These are phyloP conservation scores for Trichoderma koningiopsis DNA, from an alignment of 2,329 filamentous ascomycete genomes.

Conservation along the genomic window DNA sequence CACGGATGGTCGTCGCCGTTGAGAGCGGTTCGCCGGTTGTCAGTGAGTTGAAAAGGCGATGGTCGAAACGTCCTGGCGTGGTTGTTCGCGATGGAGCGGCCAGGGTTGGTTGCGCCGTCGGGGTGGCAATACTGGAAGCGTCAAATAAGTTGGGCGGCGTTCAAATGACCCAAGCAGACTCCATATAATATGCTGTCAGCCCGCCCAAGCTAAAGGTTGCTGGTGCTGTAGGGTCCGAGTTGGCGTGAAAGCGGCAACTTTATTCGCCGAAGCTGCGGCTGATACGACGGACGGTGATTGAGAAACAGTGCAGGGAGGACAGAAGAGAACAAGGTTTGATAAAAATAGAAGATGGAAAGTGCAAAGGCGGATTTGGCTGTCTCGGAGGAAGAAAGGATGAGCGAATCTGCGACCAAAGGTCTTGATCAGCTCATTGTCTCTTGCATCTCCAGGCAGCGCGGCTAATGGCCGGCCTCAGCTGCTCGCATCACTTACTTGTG, in stretches of 20 bases:
- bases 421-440: constrained; percentile 14
- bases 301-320: background rate
- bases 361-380: background rate
- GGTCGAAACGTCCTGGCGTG: background rate
- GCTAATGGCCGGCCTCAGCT: constrained; percentile 16
- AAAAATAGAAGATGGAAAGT: background rate
- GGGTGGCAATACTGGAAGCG: constrained; percentile 8
- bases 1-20: background rate
- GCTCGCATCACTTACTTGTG: constrained; percentile 2
- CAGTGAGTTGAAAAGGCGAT: background rate
- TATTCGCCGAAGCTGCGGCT: background rate
- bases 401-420: background rate
- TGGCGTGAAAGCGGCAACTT: background rate
- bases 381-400: background rate
- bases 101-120: constrained; percentile 1
- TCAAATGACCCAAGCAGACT: constrained; percentile 18
- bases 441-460: constrained; percentile 4
- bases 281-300: background rate
- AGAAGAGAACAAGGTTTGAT: background rate
- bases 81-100: background rate
- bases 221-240: background rate
- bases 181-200: constrained; percentile 9
- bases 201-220: background rate
- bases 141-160: constrained; percentile 16
- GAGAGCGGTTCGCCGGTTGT: background rate